Percentiles rank a stretch among this genome's conserved stretches.
Conservation (phyloP, 306 rosid species). For the Cicer yamashitae region DNA sequence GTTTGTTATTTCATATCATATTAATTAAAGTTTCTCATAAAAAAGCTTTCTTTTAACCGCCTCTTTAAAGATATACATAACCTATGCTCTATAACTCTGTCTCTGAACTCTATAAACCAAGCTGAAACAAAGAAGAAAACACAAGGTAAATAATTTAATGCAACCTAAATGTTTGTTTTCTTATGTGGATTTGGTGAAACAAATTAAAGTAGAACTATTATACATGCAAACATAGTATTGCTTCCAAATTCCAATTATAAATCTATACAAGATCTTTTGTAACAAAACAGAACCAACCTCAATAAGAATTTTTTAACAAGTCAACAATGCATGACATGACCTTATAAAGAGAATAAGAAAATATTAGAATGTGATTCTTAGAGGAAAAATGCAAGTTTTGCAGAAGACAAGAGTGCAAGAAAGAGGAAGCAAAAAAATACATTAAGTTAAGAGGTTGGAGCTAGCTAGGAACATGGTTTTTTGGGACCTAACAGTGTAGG, state of each 20-base stretch:
- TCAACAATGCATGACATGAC: background rate
- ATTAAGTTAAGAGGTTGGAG: too few species aligned
- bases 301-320: background rate
- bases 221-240: background rate
- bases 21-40: background rate
- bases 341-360: too few species aligned
- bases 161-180: background rate
- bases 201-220: background rate
- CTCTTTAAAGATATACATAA: too few species aligned
- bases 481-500: conserved; percentile 28
- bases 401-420: background rate
- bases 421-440: too few species aligned
- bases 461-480: conserved; percentile 25
- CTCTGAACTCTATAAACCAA: background rate
- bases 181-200: conserved; percentile 21
- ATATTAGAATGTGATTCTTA: background rate
- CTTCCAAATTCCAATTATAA: background rate
- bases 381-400: background rate
- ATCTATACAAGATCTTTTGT: background rate
- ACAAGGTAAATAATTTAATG: background rate
- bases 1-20: conserved; percentile 3
- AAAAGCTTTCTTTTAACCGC: background rate
- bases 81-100: too few species aligned
- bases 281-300: conserved; percentile 21
- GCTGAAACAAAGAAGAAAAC: background rate